Percentiles rank a stretch among this genome's conserved stretches.
These are phyloP conservation scores for Polyplosphaeria fusca DNA, from an alignment of 495 filamentous ascomycete species.

Conservation along the genomic window DNA sequence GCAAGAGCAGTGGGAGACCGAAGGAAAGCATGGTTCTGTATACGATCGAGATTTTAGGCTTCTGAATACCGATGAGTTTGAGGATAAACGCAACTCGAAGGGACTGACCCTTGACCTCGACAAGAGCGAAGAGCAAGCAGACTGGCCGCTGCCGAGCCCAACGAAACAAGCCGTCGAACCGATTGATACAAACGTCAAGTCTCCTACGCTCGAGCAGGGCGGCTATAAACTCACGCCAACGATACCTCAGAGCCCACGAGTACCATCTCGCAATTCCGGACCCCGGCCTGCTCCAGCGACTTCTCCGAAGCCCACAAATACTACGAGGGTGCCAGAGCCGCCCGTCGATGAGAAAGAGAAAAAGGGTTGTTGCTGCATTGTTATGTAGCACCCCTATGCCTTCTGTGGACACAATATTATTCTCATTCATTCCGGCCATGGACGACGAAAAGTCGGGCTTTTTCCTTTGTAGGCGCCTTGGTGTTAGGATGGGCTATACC, in stretches of 20 bases:
- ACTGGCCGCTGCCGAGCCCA: slow-evolving; percentile 34
- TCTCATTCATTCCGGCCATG: background rate
- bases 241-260: slow-evolving; percentile 33
- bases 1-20: slow-evolving; percentile 92
- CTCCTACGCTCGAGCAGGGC: slow-evolving; percentile 42
- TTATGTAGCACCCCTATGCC: slow-evolving; percentile 37
- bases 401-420: slow-evolving; percentile 1
- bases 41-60: slow-evolving; percentile 83
- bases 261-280: slow-evolving; percentile 17
- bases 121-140: slow-evolving; percentile 5
- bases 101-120: slow-evolving; percentile 3
- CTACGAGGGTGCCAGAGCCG: slow-evolving; percentile 37
- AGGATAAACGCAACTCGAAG: slow-evolving; percentile 17
- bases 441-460: slow-evolving; percentile 9
- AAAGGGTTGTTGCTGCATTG: slow-evolving; percentile 41
- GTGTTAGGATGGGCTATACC: slow-evolving; percentile 9
- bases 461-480: slow-evolving; percentile 33
- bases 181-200: slow-evolving; percentile 22
- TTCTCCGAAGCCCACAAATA: slow-evolving; percentile 22
- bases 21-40: slow-evolving; percentile 74
- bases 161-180: slow-evolving; percentile 22
- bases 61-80: slow-evolving; percentile 51
- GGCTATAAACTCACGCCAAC: slow-evolving; percentile 42
- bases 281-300: background rate
- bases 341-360: slow-evolving; percentile 34